Evolutionary conservation across 2,329 filamentous ascomycete species (phyloP).

Genomic region (Pseudogymnoascus verrucosus): DNA sequence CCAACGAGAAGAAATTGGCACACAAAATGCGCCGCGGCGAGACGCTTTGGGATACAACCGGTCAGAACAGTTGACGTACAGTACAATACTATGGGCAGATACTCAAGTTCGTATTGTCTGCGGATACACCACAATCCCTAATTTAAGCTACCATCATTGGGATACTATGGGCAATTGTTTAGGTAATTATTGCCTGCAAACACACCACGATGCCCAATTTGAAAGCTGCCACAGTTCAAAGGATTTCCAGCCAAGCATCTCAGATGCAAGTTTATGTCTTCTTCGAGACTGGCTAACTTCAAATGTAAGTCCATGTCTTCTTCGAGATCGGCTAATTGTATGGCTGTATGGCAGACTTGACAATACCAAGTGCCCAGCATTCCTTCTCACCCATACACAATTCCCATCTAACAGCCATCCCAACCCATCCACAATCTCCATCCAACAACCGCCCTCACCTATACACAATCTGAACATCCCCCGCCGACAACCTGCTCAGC

Average conservation of each 20-base stretch:
- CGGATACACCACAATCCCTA: too few relatives aligned
- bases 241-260: neutral
- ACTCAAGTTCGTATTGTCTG: too few relatives aligned
- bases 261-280: neutral
- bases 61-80: neutral
- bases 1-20: neutral
- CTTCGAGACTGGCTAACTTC: neutral
- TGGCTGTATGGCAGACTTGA: neutral
- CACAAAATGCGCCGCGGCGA: neutral
- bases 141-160: too few relatives aligned
- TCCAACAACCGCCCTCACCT: conserved; percentile 19
- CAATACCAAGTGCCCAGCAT: neutral
- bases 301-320: neutral
- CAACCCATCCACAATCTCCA: conserved; percentile 29
- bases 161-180: neutral
- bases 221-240: neutral
- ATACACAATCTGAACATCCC: conserved; percentile 32
- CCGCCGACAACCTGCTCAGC: conserved; percentile 47
- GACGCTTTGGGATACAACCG: neutral
- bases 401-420: neutral
- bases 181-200: neutral
- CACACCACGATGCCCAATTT: neutral
- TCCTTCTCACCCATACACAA: too few relatives aligned
- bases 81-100: too few relatives aligned
- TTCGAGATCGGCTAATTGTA: neutral